These are phyloP conservation scores for Achaetomium macrosporum DNA, from an alignment of 2,329 filamentous ascomycete genomes.

Conservation along the genomic window DNA sequence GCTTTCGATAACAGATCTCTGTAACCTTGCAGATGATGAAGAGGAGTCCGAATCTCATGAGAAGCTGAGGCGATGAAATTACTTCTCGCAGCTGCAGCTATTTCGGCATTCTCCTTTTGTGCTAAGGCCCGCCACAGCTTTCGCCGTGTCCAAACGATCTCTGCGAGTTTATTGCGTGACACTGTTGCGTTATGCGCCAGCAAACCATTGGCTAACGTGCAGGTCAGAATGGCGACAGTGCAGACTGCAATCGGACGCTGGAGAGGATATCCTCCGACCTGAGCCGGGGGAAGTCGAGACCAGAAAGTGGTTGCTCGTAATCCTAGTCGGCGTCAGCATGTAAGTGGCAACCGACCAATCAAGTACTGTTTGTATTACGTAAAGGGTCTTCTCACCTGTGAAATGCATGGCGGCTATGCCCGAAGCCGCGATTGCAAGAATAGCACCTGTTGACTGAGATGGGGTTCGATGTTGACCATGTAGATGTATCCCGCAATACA, in stretches of 20 bases:
- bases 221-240: conserved; percentile 5
- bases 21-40: conserved; percentile 5
- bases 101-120: conserved; percentile 4
- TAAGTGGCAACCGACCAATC: background rate
- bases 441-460: conserved; percentile 5
- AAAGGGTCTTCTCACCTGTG: conserved; percentile 1
- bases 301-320: conserved; percentile 6
- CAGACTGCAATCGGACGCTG: conserved; percentile 5
- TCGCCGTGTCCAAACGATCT: conserved; percentile 1
- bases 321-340: conserved; percentile 1
- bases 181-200: conserved; percentile 1
- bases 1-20: conserved; percentile 6
- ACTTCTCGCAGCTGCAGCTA: conserved; percentile 4
- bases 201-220: conserved; percentile 5
- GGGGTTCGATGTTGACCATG: conserved; percentile 7
- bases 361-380: background rate
- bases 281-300: conserved; percentile 2
- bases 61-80: conserved; percentile 7
- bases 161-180: conserved; percentile 6
- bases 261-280: conserved; percentile 1
- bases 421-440: conserved; percentile 4
- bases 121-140: conserved; percentile 3
- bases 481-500: conserved; percentile 7
- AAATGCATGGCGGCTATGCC: conserved; percentile 7
- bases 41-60: conserved; percentile 7